Evolutionary conservation across 2,329 filamentous ascomycete species (phyloP).

Genomic region (Pezicula rhizophila): DNA sequence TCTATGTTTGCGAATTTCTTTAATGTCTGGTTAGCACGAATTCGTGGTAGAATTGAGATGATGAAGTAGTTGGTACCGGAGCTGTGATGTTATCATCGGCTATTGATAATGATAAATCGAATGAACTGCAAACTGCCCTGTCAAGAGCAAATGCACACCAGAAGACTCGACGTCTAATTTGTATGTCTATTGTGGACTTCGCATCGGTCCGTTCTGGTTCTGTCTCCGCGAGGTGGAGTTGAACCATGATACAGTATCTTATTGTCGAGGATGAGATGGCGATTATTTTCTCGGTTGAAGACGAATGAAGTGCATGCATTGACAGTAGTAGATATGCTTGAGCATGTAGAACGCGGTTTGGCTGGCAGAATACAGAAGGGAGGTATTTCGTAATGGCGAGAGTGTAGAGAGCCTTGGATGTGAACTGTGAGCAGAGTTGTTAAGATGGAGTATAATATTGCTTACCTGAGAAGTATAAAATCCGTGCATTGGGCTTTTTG

Average conservation of each 20-base stretch:
- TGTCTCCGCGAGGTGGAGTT: background rate
- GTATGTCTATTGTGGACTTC: background rate
- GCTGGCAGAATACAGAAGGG: background rate
- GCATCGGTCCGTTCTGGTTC: background rate
- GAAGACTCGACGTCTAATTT: background rate
- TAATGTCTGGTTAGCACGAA: background rate
- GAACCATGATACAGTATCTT: background rate
- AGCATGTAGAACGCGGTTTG: background rate
- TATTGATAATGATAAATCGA: background rate
- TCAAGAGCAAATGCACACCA: background rate
- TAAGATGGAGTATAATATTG: background rate
- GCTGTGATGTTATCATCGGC: background rate
- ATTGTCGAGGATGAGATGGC: background rate
- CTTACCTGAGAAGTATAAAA: background rate
- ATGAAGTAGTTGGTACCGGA: background rate
- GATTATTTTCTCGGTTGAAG: background rate
- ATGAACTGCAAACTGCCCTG: background rate
- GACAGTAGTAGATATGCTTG: background rate
- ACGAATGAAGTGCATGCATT: background rate
- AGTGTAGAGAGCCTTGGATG: background rate
- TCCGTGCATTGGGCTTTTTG: background rate
- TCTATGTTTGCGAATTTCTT: background rate
- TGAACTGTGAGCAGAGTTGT: background rate
- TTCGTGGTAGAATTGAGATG: no score
- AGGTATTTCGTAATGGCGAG: background rate